Percentiles rank a stretch among this genome's conserved stretches.
Evolutionary conservation across 768 basidiomycete genomes (phyloP).

Genomic region (Mycena vitilis): DNA sequence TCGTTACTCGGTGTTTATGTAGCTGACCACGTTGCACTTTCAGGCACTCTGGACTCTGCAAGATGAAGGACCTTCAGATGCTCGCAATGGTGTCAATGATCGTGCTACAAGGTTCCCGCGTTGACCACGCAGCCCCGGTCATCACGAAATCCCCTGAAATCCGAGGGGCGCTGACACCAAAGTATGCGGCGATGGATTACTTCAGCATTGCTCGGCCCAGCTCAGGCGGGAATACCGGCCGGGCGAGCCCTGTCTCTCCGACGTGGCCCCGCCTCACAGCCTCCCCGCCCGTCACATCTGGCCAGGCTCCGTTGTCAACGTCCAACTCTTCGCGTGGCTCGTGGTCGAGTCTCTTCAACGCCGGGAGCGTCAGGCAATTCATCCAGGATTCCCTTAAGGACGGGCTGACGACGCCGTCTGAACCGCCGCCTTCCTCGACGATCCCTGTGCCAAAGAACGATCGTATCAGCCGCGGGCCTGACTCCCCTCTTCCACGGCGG

Average conservation of each 20-base stretch:
- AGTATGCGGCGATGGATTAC: conserved; percentile 62
- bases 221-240: conserved; percentile 42
- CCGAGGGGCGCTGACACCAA: conserved; percentile 32
- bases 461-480: conserved; percentile 39
- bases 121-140: conserved; percentile 11
- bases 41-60: conserved; percentile 56
- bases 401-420: conserved; percentile 54
- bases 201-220: conserved; percentile 61
- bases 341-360: conserved; percentile 83
- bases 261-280: conserved; percentile 63
- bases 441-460: conserved; percentile 42
- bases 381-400: conserved; percentile 66
- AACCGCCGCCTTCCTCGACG: conserved; percentile 38
- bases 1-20: conserved; percentile 4
- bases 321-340: conserved; percentile 79
- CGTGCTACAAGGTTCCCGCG: conserved; percentile 62
- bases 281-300: conserved; percentile 51
- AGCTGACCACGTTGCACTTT: conserved; percentile 14
- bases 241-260: conserved; percentile 57
- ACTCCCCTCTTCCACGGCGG: conserved; percentile 43
- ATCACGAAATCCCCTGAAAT: conserved; percentile 24
- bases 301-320: conserved; percentile 49
- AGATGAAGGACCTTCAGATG: conserved; percentile 80
- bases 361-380: conserved; percentile 75
- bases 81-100: conserved; percentile 80